A percentile compares a stretch with the other conserved stretches of the same genome.
Conservation (phyloP, 441 rosid genomes). For the Populus trichocarpa region DNA sequence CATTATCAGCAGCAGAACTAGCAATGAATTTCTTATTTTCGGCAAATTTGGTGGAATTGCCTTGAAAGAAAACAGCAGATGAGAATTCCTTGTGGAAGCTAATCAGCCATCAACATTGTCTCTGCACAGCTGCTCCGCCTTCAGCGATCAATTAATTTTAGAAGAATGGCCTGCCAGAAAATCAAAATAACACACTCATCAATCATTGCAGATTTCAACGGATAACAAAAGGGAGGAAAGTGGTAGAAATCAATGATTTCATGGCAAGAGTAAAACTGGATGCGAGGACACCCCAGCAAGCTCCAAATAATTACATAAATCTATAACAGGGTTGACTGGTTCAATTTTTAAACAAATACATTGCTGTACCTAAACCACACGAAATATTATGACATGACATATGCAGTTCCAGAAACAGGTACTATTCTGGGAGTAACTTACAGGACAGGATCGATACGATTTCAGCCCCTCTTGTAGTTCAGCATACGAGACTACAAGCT, state of each 20-base stretch:
- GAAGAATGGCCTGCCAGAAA: conserved; percentile 45
- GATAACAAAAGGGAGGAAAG: background rate
- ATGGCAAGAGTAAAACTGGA: background rate
- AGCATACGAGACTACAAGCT: conserved; percentile 63
- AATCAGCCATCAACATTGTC: background rate
- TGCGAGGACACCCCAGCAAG: background rate
- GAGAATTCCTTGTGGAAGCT: background rate
- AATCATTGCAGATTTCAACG: background rate
- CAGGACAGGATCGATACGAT: conserved; percentile 84
- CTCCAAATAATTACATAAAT: background rate
- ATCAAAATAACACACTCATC: conserved; percentile 5
- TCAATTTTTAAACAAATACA: background rate
- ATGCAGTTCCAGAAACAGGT: background rate
- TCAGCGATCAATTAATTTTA: conserved; percentile 35
- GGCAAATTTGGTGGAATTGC: background rate
- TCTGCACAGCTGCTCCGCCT: background rate
- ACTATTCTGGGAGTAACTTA: conserved; percentile 35
- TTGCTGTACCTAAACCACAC: background rate
- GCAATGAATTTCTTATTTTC: background rate
- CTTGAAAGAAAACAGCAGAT: background rate
- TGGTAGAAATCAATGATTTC: background rate
- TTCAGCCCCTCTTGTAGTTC: conserved; percentile 79
- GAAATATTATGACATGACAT: background rate
- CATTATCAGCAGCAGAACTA: background rate
- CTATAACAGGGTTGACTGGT: background rate